These are phyloP conservation scores for Grammothele lineata DNA, from an alignment of 768 basidiomycete species.

Conservation along the genomic window DNA sequence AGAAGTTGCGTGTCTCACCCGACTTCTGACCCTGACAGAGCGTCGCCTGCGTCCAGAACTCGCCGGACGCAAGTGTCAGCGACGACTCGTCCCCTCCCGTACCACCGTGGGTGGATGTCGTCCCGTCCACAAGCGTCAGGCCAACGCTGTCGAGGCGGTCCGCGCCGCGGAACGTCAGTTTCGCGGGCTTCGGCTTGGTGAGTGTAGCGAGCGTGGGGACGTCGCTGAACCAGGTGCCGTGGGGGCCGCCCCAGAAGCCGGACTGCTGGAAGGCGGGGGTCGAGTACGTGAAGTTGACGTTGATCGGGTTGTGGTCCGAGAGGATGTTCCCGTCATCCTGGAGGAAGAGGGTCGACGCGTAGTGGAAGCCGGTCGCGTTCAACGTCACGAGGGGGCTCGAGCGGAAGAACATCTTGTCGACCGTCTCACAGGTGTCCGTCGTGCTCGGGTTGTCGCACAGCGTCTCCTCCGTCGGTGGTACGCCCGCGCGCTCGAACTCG, in stretches of 20 bases:
- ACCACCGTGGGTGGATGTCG: background rate
- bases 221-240: constrained; percentile 5
- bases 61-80: constrained; percentile 1
- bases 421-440: constrained; percentile 5
- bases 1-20: constrained; percentile 8
- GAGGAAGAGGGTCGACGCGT: constrained; percentile 3
- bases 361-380: background rate
- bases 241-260: constrained; percentile 6
- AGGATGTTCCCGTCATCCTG: background rate
- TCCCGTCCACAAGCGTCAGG: constrained; percentile 2
- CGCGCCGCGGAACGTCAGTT: constrained; percentile 1
- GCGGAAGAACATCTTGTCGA: constrained; percentile 5
- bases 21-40: constrained; percentile 3
- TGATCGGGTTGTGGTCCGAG: constrained; percentile 7
- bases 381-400: background rate
- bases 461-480: background rate
- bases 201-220: constrained; percentile 1
- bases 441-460: constrained; percentile 2
- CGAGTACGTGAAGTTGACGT: constrained; percentile 2
- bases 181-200: background rate
- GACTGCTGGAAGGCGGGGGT: constrained; percentile 1
- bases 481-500: background rate
- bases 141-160: constrained; percentile 4
- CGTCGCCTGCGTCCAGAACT: background rate
- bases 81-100: background rate